Percentiles rank a stretch among this genome's conserved stretches.
These are phyloP conservation scores for Russula compacta DNA, from an alignment of 768 basidiomycete species.

Conservation along the genomic window DNA sequence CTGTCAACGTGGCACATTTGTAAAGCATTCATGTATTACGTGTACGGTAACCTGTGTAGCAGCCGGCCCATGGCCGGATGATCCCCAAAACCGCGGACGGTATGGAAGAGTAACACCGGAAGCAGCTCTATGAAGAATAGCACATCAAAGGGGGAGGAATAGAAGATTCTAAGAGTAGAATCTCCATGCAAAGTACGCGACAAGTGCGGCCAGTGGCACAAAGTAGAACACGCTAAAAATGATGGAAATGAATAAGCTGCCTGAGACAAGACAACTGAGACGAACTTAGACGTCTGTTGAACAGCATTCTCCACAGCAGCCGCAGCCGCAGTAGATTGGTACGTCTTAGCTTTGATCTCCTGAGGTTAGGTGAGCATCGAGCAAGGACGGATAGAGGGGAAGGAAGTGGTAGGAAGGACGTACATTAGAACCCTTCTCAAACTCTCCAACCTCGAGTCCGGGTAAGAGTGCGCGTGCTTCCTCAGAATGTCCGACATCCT, in stretches of 20 bases:
- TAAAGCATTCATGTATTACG: neutral
- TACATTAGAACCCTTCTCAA: conserved; percentile 43
- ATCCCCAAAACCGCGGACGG: neutral
- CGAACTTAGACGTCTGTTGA: conserved; percentile 20
- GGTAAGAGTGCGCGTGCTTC: conserved; percentile 94
- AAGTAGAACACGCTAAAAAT: conserved; percentile 31
- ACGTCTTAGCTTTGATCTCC: conserved; percentile 10
- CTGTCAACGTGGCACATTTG: neutral
- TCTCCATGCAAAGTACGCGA: conserved; percentile 40
- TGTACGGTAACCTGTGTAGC: conserved; percentile 2
- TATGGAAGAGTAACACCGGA: neutral
- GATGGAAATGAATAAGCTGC: neutral
- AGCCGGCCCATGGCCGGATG: neutral
- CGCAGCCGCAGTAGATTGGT: conserved; percentile 7
- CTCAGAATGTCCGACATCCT: conserved; percentile 98
- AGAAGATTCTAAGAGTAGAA: conserved; percentile 23
- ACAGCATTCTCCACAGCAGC: conserved; percentile 17
- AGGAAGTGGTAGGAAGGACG: neutral
- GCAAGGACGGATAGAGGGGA: neutral
- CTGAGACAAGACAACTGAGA: neutral
- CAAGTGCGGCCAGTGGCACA: conserved; percentile 35
- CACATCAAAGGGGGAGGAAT: neutral
- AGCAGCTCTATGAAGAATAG: neutral
- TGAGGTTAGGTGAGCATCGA: neutral
- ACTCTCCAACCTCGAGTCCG: conserved; percentile 79